A percentile compares a stretch with the other conserved stretches of the same genome.
Conservation (phyloP, 345 rosid species). For the Corchorus olitorius region DNA sequence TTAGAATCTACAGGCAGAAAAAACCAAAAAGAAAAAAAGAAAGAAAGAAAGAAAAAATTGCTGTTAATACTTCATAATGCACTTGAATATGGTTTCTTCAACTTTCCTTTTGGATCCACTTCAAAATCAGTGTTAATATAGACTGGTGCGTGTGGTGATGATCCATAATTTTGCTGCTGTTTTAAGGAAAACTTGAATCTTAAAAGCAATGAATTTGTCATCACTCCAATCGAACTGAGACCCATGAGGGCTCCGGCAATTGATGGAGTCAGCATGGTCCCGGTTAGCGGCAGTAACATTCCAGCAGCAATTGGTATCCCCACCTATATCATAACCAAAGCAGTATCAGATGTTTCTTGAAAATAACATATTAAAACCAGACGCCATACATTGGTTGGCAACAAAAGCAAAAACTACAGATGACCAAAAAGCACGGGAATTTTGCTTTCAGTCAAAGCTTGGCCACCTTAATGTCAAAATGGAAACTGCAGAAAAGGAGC, state of each 20-base stretch:
- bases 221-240: constrained; percentile 90
- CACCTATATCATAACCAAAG: constrained; percentile 39
- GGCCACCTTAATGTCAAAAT: neutral
- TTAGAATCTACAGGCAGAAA: neutral
- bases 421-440: neutral
- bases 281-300: constrained; percentile 73
- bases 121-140: neutral
- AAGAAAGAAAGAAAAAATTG: too few species aligned
- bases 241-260: constrained; percentile 99
- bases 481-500: neutral
- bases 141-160: constrained; percentile 22
- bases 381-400: neutral
- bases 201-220: constrained; percentile 84
- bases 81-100: constrained; percentile 14
- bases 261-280: constrained; percentile 90
- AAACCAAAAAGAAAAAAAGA: too few species aligned
- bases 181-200: constrained; percentile 62
- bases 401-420: neutral
- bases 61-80: neutral
- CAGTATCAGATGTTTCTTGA: neutral
- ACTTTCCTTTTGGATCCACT: neutral
- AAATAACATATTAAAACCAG: neutral
- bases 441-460: neutral
- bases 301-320: constrained; percentile 98
- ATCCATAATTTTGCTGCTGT: constrained; percentile 28